A percentile compares a stretch with the other conserved stretches of the same genome.
Conservation (phyloP, 208 protist genomes). For the Trypanosoma brucei region DNA sequence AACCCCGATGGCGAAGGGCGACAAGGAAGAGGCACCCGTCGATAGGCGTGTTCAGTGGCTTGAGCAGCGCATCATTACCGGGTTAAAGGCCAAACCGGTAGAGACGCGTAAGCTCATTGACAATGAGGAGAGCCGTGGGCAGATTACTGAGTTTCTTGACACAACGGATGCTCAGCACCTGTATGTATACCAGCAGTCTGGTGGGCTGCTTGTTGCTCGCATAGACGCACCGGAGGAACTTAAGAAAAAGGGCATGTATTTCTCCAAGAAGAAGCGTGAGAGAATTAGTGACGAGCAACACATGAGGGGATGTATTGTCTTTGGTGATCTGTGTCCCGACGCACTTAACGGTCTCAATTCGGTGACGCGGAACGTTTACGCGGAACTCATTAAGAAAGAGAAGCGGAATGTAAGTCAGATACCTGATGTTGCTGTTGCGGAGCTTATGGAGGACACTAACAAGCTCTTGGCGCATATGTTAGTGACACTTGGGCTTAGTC, state of each 20-base stretch:
- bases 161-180: constrained; percentile 85
- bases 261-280: constrained; percentile 88
- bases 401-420: constrained; percentile 82
- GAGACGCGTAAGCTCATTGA: constrained; percentile 90
- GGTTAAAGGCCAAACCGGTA: constrained; percentile 84
- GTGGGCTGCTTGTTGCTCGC: constrained; percentile 66
- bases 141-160: constrained; percentile 91
- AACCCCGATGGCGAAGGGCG: constrained; percentile 61
- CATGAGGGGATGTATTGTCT: constrained; percentile 80
- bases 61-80: constrained; percentile 82
- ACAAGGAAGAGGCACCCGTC: constrained; percentile 86
- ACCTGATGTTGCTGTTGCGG: constrained; percentile 90
- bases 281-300: constrained; percentile 85
- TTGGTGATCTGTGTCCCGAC: constrained; percentile 79
- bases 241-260: constrained; percentile 90
- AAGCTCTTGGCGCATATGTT: constrained; percentile 81
- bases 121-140: constrained; percentile 87
- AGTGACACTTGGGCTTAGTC: constrained; percentile 89
- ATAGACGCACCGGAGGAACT: constrained; percentile 87
- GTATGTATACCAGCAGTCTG: constrained; percentile 86
- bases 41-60: constrained; percentile 92
- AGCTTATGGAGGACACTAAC: constrained; percentile 91
- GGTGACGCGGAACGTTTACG: constrained; percentile 86
- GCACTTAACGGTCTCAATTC: constrained; percentile 64
- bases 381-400: constrained; percentile 79